Conservation (phyloP, 148 eudicot species). For the Agrostemma githago region DNA sequence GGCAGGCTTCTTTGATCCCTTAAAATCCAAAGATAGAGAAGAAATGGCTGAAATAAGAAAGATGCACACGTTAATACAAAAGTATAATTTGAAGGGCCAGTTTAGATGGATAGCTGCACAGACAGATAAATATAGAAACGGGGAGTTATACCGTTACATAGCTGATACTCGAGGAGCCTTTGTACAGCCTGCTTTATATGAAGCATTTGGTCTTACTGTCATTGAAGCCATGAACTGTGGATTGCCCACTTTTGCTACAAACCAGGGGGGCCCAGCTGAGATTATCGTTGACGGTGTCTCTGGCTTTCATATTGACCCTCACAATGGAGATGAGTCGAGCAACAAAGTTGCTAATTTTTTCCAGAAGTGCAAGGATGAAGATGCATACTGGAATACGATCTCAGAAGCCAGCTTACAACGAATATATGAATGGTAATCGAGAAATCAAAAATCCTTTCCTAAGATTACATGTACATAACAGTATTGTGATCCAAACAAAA, state of each 20-base stretch:
- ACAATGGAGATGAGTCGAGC: slow-evolving; percentile 71
- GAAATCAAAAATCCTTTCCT: background rate
- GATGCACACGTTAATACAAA: slow-evolving; percentile 73
- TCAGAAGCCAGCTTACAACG: slow-evolving; percentile 62
- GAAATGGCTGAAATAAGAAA: slow-evolving; percentile 77
- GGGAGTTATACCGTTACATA: slow-evolving; percentile 76
- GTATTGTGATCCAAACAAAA: background rate
- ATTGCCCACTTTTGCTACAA: slow-evolving; percentile 87
- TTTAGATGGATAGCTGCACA: slow-evolving; percentile 97
- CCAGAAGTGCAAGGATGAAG: slow-evolving; percentile 61
- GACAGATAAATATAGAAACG: slow-evolving; percentile 64
- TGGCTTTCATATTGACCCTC: slow-evolving; percentile 79
- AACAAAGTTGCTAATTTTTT: slow-evolving; percentile 83
- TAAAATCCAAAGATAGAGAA: slow-evolving; percentile 93
- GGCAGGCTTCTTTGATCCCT: slow-evolving; percentile 80
- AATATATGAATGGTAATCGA: slow-evolving; percentile 73
- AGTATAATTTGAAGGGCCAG: slow-evolving; percentile 74
- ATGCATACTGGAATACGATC: slow-evolving; percentile 53
- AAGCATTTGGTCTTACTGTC: slow-evolving; percentile 95
- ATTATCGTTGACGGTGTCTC: slow-evolving; percentile 83
- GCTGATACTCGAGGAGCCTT: slow-evolving; percentile 93
- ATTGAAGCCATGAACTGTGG: slow-evolving; percentile 98
- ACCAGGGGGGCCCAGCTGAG: slow-evolving; percentile 95
- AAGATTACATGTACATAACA: background rate
- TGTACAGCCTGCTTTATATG: slow-evolving; percentile 85